A percentile compares a stretch with the other conserved stretches of the same genome.
Evolutionary conservation across 225 moss, liverwort and hornwort species (phyloP).

Genomic region (Pleurozium schreberi): DNA sequence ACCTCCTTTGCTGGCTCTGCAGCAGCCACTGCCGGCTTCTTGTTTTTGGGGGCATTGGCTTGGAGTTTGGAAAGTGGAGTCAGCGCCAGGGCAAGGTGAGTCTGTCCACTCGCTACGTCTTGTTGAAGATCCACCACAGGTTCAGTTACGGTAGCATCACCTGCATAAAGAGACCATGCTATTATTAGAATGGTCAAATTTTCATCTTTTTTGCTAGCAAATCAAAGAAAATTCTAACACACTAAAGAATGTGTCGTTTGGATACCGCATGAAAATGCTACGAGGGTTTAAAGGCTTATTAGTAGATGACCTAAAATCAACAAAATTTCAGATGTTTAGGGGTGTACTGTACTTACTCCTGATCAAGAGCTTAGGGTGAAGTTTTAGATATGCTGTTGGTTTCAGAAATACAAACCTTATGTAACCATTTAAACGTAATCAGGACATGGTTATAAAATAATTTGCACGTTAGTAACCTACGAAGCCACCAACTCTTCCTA

Average conservation of each 20-base stretch:
- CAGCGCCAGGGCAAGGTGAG: conserved; percentile 64
- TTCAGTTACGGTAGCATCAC: conserved; percentile 62
- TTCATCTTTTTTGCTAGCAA: background rate
- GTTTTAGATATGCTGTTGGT: background rate
- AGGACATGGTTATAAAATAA: background rate
- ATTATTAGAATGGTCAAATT: background rate
- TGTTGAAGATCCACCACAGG: conserved; percentile 75
- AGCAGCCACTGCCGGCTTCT: conserved; percentile 18
- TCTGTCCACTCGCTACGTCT: conserved; percentile 52
- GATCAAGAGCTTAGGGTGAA: background rate
- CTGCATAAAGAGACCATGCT: conserved; percentile 20
- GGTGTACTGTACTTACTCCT: background rate
- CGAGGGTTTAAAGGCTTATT: background rate
- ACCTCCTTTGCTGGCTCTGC: conserved; percentile 33
- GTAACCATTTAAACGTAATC: background rate
- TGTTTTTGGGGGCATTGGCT: conserved; percentile 8
- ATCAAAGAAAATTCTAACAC: background rate
- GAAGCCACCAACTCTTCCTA: background rate
- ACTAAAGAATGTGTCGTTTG: background rate
- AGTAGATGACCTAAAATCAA: background rate
- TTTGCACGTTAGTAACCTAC: background rate
- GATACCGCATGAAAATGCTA: too few species aligned
- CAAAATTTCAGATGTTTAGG: background rate
- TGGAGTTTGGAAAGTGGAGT: conserved; percentile 53
- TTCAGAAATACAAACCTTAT: background rate